A percentile compares a stretch with the other conserved stretches of the same genome.
phyloP scores from a whole-genome alignment of 148 eudicot species.

The Mesembryanthemum crystallinum region DNA sequence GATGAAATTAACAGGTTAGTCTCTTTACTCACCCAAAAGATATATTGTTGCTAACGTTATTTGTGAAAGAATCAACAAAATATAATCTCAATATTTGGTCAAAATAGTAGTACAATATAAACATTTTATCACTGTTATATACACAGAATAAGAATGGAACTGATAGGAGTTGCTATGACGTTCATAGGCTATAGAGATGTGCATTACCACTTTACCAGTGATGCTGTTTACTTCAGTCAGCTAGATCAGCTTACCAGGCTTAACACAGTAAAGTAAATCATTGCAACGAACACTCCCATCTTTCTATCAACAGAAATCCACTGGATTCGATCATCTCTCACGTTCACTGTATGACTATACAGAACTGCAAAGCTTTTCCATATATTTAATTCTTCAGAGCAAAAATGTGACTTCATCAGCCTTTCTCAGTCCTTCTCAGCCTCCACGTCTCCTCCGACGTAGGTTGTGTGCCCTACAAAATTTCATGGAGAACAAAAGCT shows the following conservation, averaged over 20 bases:
- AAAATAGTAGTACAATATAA: not conserved
- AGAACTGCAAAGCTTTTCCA: not conserved
- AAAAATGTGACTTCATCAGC: not conserved
- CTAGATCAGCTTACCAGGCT: not conserved
- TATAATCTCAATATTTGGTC: not conserved
- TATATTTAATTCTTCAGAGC: not conserved
- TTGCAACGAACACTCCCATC: not conserved
- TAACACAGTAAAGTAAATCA: not conserved
- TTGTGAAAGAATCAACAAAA: not conserved
- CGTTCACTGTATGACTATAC: no score
- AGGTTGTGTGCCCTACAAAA: conserved; percentile 16
- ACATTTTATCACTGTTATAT: not conserved
- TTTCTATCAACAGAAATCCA: not conserved
- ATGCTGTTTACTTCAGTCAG: not conserved
- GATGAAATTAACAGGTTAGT: no score
- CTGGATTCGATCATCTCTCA: not conserved
- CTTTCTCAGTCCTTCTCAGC: not conserved
- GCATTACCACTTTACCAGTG: no score
- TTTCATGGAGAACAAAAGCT: not conserved
- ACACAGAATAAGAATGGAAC: not conserved
- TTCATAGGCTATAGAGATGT: no score
- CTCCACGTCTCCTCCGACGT: conserved; percentile 19
- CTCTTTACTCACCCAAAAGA: no score
- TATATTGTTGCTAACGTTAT: no score
- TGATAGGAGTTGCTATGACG: not conserved